A percentile compares a stretch with the other conserved stretches of the same genome.
phyloP scores from a whole-genome alignment of 78 protist species.

The Trichosphaerium sp. region DNA sequence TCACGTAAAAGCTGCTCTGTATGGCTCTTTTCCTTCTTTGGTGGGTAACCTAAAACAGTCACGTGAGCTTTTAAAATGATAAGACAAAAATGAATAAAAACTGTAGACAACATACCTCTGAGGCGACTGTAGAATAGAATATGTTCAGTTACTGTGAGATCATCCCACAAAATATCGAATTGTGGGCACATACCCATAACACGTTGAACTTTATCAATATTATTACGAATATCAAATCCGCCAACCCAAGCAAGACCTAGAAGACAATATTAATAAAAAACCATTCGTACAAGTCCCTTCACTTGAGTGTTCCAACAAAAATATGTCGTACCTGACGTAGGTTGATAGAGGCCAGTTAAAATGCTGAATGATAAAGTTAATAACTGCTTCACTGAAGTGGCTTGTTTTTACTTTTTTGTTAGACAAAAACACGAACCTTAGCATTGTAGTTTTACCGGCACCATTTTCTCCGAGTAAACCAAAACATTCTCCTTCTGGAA shows the following conservation, averaged over 20 bases:
- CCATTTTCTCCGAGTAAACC: constrained; percentile 78
- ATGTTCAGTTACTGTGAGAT: constrained; percentile 25
- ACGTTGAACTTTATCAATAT: constrained; percentile 21
- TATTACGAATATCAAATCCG: constrained; percentile 39
- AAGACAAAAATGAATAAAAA: too few species aligned
- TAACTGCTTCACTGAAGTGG: too few species aligned
- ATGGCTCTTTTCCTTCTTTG: too few species aligned
- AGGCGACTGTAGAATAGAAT: constrained; percentile 31
- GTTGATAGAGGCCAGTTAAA: constrained; percentile 22
- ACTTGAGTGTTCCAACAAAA: too few species aligned
- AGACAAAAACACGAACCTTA: background rate
- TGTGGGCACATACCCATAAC: constrained; percentile 65
- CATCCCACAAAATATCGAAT: constrained; percentile 38
- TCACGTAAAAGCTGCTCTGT: too few species aligned
- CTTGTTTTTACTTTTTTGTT: too few species aligned
- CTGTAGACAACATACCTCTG: background rate
- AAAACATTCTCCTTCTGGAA: constrained; percentile 27
- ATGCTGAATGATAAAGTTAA: constrained; percentile 9
- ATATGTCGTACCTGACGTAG: constrained; percentile 41
- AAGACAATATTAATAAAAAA: too few species aligned
- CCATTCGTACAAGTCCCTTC: too few species aligned
- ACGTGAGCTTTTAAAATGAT: too few species aligned
- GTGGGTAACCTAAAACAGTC: too few species aligned
- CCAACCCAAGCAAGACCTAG: constrained; percentile 22
- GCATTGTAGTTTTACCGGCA: constrained; percentile 71